Evolutionary conservation across 257 asterid genomes (phyloP).

Genomic region (Solanum chaucha): DNA sequence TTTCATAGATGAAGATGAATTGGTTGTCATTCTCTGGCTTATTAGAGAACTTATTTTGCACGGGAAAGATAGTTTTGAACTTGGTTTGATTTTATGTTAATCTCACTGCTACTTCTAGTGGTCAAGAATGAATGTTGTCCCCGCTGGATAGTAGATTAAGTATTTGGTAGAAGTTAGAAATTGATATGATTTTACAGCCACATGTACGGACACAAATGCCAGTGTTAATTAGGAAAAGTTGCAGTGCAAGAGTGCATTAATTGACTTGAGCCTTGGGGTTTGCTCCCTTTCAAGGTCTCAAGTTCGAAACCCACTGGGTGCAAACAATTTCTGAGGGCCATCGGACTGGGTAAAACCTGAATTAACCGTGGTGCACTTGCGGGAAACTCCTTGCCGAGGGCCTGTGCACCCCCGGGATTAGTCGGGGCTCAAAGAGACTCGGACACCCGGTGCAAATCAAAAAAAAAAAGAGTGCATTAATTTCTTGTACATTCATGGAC

Average conservation of each 20-base stretch:
- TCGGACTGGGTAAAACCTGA: too few species aligned
- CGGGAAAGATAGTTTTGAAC: neutral
- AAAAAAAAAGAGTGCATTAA: neutral
- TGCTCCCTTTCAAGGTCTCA: too few species aligned
- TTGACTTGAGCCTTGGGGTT: neutral
- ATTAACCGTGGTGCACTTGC: too few species aligned
- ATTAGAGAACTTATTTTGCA: neutral
- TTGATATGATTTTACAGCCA: neutral
- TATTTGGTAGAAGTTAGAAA: neutral
- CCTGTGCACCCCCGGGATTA: too few species aligned
- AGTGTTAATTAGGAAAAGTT: neutral
- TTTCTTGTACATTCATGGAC: neutral
- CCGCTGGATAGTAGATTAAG: neutral
- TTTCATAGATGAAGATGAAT: neutral
- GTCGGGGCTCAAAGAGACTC: too few species aligned
- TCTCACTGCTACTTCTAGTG: neutral
- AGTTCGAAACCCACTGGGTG: too few species aligned
- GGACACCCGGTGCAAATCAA: too few species aligned
- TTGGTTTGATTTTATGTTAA: neutral
- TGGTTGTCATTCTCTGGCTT: neutral
- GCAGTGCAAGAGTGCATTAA: neutral
- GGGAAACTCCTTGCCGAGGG: too few species aligned
- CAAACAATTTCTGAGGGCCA: too few species aligned
- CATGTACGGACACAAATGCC: neutral
- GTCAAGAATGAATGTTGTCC: neutral